These are phyloP conservation scores for Gentiana straminea DNA, from an alignment of 257 asterid species.

Conservation along the genomic window DNA sequence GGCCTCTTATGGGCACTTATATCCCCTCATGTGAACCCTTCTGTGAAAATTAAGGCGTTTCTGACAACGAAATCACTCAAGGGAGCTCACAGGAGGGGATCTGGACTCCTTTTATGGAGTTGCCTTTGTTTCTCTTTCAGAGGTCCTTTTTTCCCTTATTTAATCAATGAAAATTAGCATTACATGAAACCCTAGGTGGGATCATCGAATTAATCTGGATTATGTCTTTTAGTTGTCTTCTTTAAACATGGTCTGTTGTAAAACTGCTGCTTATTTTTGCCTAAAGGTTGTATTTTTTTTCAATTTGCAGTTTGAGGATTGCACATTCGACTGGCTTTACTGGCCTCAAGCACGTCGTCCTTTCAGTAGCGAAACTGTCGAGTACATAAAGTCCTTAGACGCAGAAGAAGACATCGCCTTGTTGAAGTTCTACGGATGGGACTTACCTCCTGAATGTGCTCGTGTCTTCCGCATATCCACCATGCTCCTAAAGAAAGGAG, in stretches of 20 bases:
- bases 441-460: constrained; percentile 55
- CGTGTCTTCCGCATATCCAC: constrained; percentile 74
- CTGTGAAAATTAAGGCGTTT: too few species aligned
- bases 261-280: not conserved
- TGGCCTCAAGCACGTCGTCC: constrained; percentile 87
- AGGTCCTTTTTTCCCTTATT: too few species aligned
- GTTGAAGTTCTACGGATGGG: constrained; percentile 80
- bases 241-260: not conserved
- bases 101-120: too few species aligned
- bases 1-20: too few species aligned
- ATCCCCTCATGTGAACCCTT: too few species aligned
- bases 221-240: not conserved
- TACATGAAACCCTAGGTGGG: too few species aligned
- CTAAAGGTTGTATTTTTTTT: not conserved
- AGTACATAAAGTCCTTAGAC: constrained; percentile 55
- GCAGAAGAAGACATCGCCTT: constrained; percentile 65
- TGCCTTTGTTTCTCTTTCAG: too few species aligned
- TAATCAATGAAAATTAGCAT: too few species aligned
- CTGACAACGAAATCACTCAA: too few species aligned
- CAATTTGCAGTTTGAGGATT: constrained; percentile 20
- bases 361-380: constrained; percentile 44
- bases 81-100: too few species aligned
- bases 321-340: constrained; percentile 45
- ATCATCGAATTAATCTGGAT: too few species aligned
- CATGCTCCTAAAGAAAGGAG: constrained; percentile 89